phyloP scores from a whole-genome alignment of 2,329 filamentous ascomycete genomes.

The Paradendryphiella salina region DNA sequence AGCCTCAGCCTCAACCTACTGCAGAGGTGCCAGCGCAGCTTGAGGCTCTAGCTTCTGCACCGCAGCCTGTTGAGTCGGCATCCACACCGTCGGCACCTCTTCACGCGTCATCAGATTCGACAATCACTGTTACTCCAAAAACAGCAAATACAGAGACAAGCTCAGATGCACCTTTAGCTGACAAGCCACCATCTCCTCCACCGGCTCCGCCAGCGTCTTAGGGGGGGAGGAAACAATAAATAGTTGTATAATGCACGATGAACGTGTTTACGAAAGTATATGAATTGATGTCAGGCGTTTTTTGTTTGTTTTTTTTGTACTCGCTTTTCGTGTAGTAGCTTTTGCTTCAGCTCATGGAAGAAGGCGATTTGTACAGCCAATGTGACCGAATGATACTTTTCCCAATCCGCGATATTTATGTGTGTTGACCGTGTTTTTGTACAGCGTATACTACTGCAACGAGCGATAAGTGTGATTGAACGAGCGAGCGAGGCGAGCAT shows the following conservation, averaged over 20 bases:
- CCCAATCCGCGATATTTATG: too few species aligned
- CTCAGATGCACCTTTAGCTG: background rate
- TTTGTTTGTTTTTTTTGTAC: background rate
- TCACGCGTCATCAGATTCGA: conserved; percentile 11
- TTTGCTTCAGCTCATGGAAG: too few species aligned
- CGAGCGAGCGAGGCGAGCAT: too few species aligned
- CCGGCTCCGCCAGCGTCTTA: conserved; percentile 1
- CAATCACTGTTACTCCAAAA: conserved; percentile 13
- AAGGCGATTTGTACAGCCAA: too few species aligned
- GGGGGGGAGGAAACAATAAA: background rate
- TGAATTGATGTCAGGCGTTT: background rate
- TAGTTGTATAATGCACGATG: background rate
- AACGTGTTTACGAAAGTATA: background rate
- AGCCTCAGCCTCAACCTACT: background rate
- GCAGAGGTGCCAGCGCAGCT: background rate
- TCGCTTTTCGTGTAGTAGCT: too few species aligned
- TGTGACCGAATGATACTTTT: too few species aligned
- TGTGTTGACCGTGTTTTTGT: too few species aligned
- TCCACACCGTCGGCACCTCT: conserved; percentile 4
- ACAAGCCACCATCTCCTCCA: background rate
- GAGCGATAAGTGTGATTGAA: too few species aligned
- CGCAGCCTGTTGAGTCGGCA: background rate
- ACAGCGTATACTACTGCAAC: too few species aligned
- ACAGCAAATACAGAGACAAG: background rate
- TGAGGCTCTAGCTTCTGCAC: background rate